A percentile compares a stretch with the other conserved stretches of the same genome.
These are phyloP conservation scores for Echinochloa phyllopogon DNA, from an alignment of 176 grass and related monocot genomes.

Conservation along the genomic window DNA sequence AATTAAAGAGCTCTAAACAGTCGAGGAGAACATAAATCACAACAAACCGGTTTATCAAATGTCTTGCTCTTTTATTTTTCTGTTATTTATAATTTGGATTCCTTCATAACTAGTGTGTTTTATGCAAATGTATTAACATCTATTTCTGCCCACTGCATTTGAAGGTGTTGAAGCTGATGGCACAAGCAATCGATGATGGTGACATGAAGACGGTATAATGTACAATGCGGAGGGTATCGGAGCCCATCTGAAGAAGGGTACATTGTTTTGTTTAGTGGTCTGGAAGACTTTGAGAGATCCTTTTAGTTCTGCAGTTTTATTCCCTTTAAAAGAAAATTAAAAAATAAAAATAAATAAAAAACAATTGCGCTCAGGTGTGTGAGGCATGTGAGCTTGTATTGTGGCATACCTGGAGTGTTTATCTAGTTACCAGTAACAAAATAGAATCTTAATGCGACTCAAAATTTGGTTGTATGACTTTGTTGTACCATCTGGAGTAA, in stretches of 20 bases:
- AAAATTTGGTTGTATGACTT: neutral
- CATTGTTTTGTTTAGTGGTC: conserved; percentile 11
- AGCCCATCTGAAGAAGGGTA: neutral
- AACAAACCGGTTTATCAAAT: neutral
- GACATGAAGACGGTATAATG: conserved; percentile 6
- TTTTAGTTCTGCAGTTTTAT: neutral
- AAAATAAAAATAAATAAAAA: neutral
- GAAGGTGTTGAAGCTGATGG: conserved; percentile 22
- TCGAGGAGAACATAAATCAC: neutral
- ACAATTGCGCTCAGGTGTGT: conserved; percentile 16
- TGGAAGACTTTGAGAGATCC: neutral
- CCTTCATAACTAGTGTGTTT: neutral
- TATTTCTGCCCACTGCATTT: conserved; percentile 8
- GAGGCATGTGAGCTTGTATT: neutral
- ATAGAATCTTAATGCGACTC: neutral
- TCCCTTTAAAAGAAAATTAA: neutral
- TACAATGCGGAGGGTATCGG: neutral
- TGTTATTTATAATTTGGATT: neutral
- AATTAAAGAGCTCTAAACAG: neutral
- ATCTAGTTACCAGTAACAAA: conserved; percentile 9
- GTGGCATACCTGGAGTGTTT: conserved; percentile 14
- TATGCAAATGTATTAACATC: conserved; percentile 6
- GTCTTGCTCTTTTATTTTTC: neutral
- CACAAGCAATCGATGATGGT: neutral
- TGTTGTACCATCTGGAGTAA: neutral